phyloP scores from a whole-genome alignment of 1,284 basidiomycete genomes.

The Peniophora sp. region DNA sequence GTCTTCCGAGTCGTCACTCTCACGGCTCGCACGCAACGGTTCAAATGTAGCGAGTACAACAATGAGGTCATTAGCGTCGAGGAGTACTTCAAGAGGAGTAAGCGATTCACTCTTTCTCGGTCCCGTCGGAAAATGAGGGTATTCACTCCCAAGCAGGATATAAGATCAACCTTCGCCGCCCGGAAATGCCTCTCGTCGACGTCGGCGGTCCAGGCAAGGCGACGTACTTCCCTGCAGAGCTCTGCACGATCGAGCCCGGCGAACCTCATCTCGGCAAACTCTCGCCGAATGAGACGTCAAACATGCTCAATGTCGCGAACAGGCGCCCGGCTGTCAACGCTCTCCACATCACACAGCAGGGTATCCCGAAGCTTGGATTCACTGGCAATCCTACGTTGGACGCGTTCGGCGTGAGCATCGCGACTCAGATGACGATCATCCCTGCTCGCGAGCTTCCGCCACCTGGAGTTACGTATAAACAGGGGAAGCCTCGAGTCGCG shows the following conservation, averaged over 20 bases:
- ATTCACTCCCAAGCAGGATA: slow-evolving; percentile 39
- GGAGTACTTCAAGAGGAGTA: slow-evolving; percentile 55
- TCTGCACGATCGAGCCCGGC: slow-evolving; percentile 56
- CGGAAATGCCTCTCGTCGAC: slow-evolving; percentile 57
- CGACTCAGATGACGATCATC: slow-evolving; percentile 47
- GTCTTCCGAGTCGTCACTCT: slow-evolving; percentile 36
- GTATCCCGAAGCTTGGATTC: slow-evolving; percentile 49
- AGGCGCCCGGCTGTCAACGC: slow-evolving; percentile 53
- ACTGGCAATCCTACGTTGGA: slow-evolving; percentile 25
- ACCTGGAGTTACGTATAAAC: slow-evolving; percentile 47
- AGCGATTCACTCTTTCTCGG: slow-evolving; percentile 12
- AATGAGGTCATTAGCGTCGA: slow-evolving; percentile 45
- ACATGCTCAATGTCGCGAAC: slow-evolving; percentile 62
- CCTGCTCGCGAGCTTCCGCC: slow-evolving; percentile 55
- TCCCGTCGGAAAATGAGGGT: background rate
- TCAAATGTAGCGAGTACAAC: slow-evolving; percentile 43
- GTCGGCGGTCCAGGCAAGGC: slow-evolving; percentile 35
- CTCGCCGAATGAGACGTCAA: slow-evolving; percentile 40
- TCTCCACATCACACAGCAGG: slow-evolving; percentile 43
- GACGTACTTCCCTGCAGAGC: slow-evolving; percentile 53
- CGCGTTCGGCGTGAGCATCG: slow-evolving; percentile 48
- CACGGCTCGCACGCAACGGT: slow-evolving; percentile 36
- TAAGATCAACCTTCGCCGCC: slow-evolving; percentile 37
- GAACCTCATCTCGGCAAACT: slow-evolving; percentile 49
- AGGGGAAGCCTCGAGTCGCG: slow-evolving; percentile 31